Percentiles rank a stretch among this genome's conserved stretches.
Evolutionary conservation across 2,329 filamentous ascomycete genomes (phyloP).

Genomic region (Talaromyces sp.): DNA sequence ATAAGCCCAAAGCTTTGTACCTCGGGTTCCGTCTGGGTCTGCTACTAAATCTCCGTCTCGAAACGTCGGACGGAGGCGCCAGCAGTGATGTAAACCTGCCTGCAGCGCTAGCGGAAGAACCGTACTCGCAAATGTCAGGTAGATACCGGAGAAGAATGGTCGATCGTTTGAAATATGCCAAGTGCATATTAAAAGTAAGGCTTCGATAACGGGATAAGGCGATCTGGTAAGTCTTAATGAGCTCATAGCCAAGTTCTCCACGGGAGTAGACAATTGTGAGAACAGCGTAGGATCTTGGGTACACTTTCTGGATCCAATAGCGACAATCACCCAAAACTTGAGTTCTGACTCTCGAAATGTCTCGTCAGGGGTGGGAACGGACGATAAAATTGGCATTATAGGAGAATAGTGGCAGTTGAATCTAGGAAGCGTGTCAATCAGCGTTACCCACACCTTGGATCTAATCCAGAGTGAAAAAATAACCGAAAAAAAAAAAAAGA

Average conservation of each 20-base stretch:
- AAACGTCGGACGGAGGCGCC: neutral
- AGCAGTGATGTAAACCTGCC: neutral
- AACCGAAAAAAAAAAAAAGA: too few species aligned
- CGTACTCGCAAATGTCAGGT: neutral
- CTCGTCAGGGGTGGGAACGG: neutral
- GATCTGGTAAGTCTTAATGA: neutral
- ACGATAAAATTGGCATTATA: neutral
- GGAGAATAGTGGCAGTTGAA: neutral
- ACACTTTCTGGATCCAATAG: neutral
- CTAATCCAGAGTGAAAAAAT: too few species aligned
- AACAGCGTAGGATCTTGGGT: neutral
- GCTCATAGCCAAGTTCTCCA: neutral
- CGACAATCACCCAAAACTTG: neutral
- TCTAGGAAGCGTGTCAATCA: neutral
- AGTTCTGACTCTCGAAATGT: neutral
- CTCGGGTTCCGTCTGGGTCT: neutral
- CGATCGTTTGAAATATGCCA: neutral
- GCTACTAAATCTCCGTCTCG: neutral
- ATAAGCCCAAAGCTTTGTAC: neutral
- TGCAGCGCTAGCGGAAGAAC: neutral
- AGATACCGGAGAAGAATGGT: neutral
- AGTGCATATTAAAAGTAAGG: neutral
- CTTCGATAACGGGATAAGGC: neutral
- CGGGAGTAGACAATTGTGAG: neutral
- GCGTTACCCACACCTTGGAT: neutral